A percentile compares a stretch with the other conserved stretches of the same genome.
phyloP scores from a whole-genome alignment of 2,329 filamentous ascomycete species.

The Decorospora gaudefroyi region DNA sequence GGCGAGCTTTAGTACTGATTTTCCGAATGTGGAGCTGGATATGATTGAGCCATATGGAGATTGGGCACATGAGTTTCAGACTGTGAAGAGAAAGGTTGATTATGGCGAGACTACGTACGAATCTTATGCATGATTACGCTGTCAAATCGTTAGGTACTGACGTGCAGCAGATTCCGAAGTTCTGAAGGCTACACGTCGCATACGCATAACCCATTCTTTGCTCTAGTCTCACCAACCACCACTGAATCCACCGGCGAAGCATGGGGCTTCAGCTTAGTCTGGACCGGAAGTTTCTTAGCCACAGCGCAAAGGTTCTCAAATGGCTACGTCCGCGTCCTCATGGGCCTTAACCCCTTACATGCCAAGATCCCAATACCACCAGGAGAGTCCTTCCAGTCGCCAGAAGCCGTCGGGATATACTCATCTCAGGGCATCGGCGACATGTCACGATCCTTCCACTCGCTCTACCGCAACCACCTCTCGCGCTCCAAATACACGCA shows the following conservation, averaged over 20 bases:
- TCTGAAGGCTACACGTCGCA: conserved; percentile 66
- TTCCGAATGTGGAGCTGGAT: conserved; percentile 64
- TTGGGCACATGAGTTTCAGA: conserved; percentile 64
- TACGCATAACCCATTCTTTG: conserved; percentile 67
- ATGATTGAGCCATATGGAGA: conserved; percentile 67
- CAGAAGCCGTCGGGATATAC: conserved; percentile 66
- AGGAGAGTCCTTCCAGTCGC: conserved; percentile 62
- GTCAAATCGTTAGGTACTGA: conserved; percentile 10
- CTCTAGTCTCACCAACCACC: conserved; percentile 59
- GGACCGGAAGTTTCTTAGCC: conserved; percentile 65
- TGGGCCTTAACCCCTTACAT: conserved; percentile 65
- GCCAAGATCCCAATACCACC: conserved; percentile 62
- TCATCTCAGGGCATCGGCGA: conserved; percentile 63
- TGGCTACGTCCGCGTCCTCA: conserved; percentile 62
- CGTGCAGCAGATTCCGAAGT: conserved; percentile 60
- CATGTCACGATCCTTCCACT: conserved; percentile 66
- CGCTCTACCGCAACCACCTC: conserved; percentile 65
- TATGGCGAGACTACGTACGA: conserved; percentile 55
- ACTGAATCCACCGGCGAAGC: conserved; percentile 65
- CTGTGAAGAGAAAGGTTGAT: conserved; percentile 60
- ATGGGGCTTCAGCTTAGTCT: conserved; percentile 68
- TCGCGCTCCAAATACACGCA: conserved; percentile 61
- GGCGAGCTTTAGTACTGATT: conserved; percentile 65
- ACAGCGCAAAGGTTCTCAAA: conserved; percentile 67
- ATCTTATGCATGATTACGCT: background rate